These are phyloP conservation scores for Lunularia cruciata DNA, from an alignment of 225 moss, liverwort and hornwort genomes.

Conservation along the genomic window DNA sequence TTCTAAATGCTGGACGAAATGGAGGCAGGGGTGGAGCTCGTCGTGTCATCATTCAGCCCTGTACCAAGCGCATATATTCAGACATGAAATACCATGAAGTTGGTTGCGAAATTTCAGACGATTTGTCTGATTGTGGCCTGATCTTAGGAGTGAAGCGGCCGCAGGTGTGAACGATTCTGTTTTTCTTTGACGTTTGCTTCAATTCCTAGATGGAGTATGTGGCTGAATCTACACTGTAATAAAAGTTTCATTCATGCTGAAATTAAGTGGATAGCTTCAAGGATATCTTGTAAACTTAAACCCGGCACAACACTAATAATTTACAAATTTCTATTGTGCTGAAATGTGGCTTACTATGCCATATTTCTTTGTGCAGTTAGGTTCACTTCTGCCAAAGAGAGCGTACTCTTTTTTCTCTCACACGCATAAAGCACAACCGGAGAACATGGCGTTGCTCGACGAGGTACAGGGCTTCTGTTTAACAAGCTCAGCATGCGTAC, in stretches of 20 bases:
- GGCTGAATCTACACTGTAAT: not conserved
- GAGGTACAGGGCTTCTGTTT: conserved; percentile 44
- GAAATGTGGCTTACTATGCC: no score
- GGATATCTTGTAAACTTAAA: no score
- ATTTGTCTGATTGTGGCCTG: conserved; percentile 79
- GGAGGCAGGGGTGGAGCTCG: conserved; percentile 58
- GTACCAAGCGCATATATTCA: conserved; percentile 73
- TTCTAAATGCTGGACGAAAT: conserved; percentile 49
- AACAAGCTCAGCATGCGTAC: not conserved
- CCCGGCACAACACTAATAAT: no score
- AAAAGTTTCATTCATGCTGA: not conserved
- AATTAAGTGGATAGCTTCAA: not conserved
- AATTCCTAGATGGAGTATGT: no score
- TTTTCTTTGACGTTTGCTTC: no score
- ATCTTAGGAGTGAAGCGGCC: conserved; percentile 87
- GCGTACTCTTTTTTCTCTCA: conserved; percentile 92
- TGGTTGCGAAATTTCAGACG: conserved; percentile 78
- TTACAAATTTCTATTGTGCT: no score
- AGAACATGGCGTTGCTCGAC: conserved; percentile 85
- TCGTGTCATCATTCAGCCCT: conserved; percentile 82
- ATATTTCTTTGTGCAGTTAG: conserved; percentile 51
- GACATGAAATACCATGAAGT: conserved; percentile 73
- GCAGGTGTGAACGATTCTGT: conserved; percentile 43
- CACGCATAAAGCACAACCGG: conserved; percentile 86
- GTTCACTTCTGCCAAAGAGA: conserved; percentile 55